A percentile compares a stretch with the other conserved stretches of the same genome.
Evolutionary conservation across 164 flowering plant species (phyloP).

Genomic region (Magnolia kwangsiensis): DNA sequence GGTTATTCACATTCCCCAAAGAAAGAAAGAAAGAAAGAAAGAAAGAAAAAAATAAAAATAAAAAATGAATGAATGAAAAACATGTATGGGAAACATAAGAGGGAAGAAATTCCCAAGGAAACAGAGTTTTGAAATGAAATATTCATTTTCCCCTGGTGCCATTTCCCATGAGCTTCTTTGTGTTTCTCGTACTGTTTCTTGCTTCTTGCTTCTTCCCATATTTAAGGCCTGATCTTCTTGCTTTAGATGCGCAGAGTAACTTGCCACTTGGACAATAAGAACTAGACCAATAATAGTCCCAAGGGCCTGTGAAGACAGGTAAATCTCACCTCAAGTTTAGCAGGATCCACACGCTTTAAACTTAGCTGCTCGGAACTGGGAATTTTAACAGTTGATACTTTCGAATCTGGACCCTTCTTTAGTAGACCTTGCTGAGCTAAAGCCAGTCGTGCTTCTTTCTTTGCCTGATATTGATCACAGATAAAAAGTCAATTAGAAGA

Average conservation of each 20-base stretch:
- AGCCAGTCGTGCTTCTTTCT: slow-evolving; percentile 55
- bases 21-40: not conserved
- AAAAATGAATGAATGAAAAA: not conserved
- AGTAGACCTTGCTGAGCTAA: slow-evolving; percentile 60
- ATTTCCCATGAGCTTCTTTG: no score
- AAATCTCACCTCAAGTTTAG: slow-evolving; percentile 64
- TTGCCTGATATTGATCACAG: slow-evolving; percentile 40
- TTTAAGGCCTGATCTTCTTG: no score
- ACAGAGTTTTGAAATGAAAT: not conserved
- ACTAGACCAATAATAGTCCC: not conserved
- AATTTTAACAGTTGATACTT: slow-evolving; percentile 33
- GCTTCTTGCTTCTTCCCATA: not conserved
- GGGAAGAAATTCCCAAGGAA: not conserved
- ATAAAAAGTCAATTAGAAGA: not conserved
- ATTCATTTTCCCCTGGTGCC: not conserved
- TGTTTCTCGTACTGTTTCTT: not conserved
- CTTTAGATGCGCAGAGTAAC: not conserved
- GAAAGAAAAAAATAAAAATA: no score
- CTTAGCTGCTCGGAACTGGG: slow-evolving; percentile 71
- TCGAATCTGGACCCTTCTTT: slow-evolving; percentile 39
- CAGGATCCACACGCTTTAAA: slow-evolving; percentile 63
- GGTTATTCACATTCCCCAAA: not conserved
- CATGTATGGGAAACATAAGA: not conserved
- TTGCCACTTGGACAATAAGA: not conserved
- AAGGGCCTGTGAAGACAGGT: not conserved